Base-by-base conservation (phyloP, 2,329 filamentous ascomycete species). In the Alternaria brassicae region DNA sequence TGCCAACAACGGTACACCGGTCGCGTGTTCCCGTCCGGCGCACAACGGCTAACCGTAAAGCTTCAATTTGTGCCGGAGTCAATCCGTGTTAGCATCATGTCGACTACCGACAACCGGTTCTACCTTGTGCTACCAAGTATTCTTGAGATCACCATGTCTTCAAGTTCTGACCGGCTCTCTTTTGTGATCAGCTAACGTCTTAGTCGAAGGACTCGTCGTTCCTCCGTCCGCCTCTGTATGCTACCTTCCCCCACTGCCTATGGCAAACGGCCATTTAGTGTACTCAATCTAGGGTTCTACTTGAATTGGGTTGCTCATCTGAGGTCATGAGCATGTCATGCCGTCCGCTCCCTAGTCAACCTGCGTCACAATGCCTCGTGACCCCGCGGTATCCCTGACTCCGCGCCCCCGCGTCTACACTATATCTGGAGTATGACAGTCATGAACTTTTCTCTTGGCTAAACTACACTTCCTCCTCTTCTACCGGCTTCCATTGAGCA, bases 251-350 rank as follows among this genome's bases (percentile, higher is more conserved):
- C 34, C 28, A 15, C 21, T 32, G 15, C 34, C 21, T 17, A 50
- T 49, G 15, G 10, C 25, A 28, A 34, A 17, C 27, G 8, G 19
- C 30, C 28, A 6, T 13, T 19, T 39, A 49, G 36, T 34, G 44
- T 23, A 48, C 30, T 17, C 30, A 36, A 21, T 28, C 13, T 41
- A 3, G 36, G 34, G 36, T 41, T n/a, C 25, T 41, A n/a, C 49
- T 52, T 4, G 32, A 1, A 3, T 12, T 19, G 25, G 36, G 17
- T 52, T 17, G 36, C 36, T 52, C 25, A 39, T 9, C n/a, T 52
- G 34, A 41, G 49, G 37, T 52, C 49, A 52, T 41, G 49, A 8
- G 36, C 10, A 41, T 41, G 49, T 41, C 25, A 52, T 41, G 13
- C 36, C 4, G n/a, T 21, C 7, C 25, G 34, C 13, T 41, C 10